These are phyloP conservation scores for Aspergillus sp. DNA, from an alignment of 2,329 filamentous ascomycete species.

Conservation along the genomic window DNA sequence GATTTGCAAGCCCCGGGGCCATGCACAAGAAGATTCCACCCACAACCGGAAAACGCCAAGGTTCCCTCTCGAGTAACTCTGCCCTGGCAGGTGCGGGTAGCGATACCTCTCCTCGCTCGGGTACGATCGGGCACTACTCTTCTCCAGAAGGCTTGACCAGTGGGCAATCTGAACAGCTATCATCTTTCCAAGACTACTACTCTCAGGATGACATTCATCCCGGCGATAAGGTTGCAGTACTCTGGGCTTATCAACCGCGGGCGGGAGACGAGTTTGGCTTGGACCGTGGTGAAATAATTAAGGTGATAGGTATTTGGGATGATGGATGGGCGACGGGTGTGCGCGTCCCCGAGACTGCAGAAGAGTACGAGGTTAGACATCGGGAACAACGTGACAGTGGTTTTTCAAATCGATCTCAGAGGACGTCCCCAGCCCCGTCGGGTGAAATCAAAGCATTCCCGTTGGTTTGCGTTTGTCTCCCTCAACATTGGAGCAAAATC, in stretches of 20 bases:
- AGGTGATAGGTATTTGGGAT: constrained; percentile 98
- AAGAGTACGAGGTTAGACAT: constrained; percentile 80
- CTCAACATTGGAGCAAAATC: constrained; percentile 94
- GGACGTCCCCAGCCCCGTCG: constrained; percentile 61
- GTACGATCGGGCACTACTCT: constrained; percentile 70
- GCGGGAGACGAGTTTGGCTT: constrained; percentile 90
- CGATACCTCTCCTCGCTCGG: constrained; percentile 70
- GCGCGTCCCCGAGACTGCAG: constrained; percentile 75
- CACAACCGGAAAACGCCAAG: constrained; percentile 65
- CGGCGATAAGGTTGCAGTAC: constrained; percentile 80
- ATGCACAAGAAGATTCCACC: constrained; percentile 53
- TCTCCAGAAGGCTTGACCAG: constrained; percentile 81
- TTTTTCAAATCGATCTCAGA: constrained; percentile 75
- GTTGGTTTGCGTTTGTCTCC: constrained; percentile 90
- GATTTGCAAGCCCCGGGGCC: constrained; percentile 69
- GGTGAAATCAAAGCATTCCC: constrained; percentile 98
- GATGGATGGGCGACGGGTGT: constrained; percentile 98
- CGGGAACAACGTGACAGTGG: constrained; percentile 87
- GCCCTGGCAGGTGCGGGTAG: constrained; percentile 63
- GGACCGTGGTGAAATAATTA: constrained; percentile 95
- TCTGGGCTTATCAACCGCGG: constrained; percentile 96
- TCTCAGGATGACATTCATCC: constrained; percentile 94
- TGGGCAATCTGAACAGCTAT: constrained; percentile 90
- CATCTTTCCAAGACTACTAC: constrained; percentile 98
- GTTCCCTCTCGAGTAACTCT: constrained; percentile 86